These are phyloP conservation scores for Chaetomium sp. DNA, from an alignment of 2,329 filamentous ascomycete species.

Conservation along the genomic window DNA sequence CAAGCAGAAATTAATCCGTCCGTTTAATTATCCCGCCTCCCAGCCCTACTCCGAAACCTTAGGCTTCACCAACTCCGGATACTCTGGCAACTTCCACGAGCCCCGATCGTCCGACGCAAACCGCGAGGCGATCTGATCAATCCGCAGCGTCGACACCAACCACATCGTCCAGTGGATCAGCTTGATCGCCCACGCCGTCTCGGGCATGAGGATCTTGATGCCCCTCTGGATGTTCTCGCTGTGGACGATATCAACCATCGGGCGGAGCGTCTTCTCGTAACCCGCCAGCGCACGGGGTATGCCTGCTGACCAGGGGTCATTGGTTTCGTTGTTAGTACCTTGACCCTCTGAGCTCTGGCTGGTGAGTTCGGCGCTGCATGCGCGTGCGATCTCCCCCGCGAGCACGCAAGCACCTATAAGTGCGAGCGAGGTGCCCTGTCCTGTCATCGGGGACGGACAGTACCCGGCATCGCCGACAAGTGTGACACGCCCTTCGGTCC, in stretches of 20 bases:
- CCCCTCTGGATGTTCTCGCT: constrained; percentile 19
- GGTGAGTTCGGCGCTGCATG: not conserved
- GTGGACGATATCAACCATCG: constrained; percentile 39
- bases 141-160: not conserved
- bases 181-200: not conserved
- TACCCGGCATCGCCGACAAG: constrained; percentile 50
- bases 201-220: not conserved
- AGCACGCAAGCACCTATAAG: constrained; percentile 49
- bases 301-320: constrained; percentile 20
- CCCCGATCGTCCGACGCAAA: constrained; percentile 2
- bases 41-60: not conserved
- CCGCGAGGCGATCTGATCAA: constrained; percentile 1
- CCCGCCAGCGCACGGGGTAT: constrained; percentile 31
- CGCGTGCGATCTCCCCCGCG: constrained; percentile 40
- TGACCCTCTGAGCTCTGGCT: not conserved
- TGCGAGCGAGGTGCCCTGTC: constrained; percentile 44
- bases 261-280: constrained; percentile 40
- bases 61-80: not conserved
- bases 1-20: too few species aligned
- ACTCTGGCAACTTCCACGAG: constrained; percentile 13
- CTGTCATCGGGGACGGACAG: constrained; percentile 42
- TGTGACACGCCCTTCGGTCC: constrained; percentile 38
- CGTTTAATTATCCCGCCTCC: not conserved
- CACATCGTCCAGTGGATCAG: constrained; percentile 1
- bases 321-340: not conserved